Percentiles rank a stretch among this genome's conserved stretches.
Evolutionary conservation across 768 basidiomycete genomes (phyloP).

Genomic region (Mycena venus): DNA sequence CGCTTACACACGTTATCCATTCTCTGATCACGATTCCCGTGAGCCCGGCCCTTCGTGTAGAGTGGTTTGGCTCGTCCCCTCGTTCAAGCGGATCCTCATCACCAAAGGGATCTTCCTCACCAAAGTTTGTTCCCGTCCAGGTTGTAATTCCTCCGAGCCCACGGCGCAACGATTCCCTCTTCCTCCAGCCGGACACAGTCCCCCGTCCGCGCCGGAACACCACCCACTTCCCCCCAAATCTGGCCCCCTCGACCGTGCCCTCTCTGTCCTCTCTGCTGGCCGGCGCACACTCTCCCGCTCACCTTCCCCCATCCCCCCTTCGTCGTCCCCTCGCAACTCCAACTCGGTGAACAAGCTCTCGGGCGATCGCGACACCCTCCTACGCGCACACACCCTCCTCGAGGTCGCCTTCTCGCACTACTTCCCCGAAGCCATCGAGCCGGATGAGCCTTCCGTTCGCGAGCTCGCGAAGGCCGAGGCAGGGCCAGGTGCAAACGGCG

Average conservation of each 20-base stretch:
- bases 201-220: conserved; percentile 44
- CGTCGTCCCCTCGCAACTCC: not conserved
- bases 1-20: conserved; percentile 87
- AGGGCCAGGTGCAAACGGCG: conserved; percentile 51
- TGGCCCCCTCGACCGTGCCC: conserved; percentile 70
- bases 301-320: conserved; percentile 52
- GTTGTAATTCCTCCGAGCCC: conserved; percentile 51
- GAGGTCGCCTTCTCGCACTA: conserved; percentile 71
- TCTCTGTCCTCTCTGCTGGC: conserved; percentile 66
- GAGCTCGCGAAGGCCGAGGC: conserved; percentile 60
- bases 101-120: conserved; percentile 50
- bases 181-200: conserved; percentile 54
- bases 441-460: conserved; percentile 75
- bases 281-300: conserved; percentile 67
- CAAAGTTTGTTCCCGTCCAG: conserved; percentile 51
- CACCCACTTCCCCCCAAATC: conserved; percentile 50
- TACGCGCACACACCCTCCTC: conserved; percentile 77
- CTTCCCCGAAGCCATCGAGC: conserved; percentile 73
- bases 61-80: conserved; percentile 72
- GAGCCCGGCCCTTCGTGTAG: conserved; percentile 61
- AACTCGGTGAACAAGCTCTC: conserved; percentile 12
- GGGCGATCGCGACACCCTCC: conserved; percentile 60
- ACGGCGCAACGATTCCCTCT: conserved; percentile 43
- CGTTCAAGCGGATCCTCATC: conserved; percentile 43
- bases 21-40: conserved; percentile 85